Base-by-base conservation (phyloP, 2,329 filamentous ascomycete species). In the Claviceps quebecensis region DNA sequence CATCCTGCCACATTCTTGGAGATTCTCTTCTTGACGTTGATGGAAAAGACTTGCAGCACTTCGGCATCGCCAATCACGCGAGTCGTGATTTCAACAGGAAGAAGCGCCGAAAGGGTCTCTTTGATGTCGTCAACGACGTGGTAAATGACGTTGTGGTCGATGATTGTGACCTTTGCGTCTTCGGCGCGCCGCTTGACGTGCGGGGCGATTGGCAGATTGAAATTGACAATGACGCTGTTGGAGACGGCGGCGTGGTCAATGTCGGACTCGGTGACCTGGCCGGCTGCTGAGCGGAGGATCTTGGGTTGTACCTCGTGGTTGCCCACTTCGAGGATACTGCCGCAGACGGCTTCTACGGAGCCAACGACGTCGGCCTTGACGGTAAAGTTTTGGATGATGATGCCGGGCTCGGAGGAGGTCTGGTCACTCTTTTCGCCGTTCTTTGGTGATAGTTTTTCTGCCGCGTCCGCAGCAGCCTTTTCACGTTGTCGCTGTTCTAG, bases 361-460 rank as follows among this genome's bases (percentile, higher is more conserved):
- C 93, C 93, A 55, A 85, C 86, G 17, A 97, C 93, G 60, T 98
- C 93, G 50, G 84, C 90, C 67, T 94, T 95, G 69, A 98, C 75
- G 53, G 93, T 80, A 67, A 97, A 93, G 59, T 85, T 85, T 47
- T 95, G 76, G 16, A 76, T 69, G 48, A 73, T 72, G 7, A 75
- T 67, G 8, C 73, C 71, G 37, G 65, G 59, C 26, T 69, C 68
- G 4, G 44, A 61, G 2, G 64, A 60, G 47, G 66, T 71, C 5
- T 65, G 64, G 0, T 62, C 72, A 45, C 68, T 70, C 2, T 63
- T 59, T 8, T 65, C 68, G 5, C 11, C 44, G 43, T n/a, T 14
- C 23, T 2, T 59, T 59, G 1, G 14, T 19, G 14, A 44, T 16
- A 22, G 63, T 65, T 38, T 67, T 65, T 38, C 65, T 1, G 63